These are phyloP conservation scores for Plasmodium vivax DNA, from an alignment of 169 alveolate genomes.

Conservation along the genomic window DNA sequence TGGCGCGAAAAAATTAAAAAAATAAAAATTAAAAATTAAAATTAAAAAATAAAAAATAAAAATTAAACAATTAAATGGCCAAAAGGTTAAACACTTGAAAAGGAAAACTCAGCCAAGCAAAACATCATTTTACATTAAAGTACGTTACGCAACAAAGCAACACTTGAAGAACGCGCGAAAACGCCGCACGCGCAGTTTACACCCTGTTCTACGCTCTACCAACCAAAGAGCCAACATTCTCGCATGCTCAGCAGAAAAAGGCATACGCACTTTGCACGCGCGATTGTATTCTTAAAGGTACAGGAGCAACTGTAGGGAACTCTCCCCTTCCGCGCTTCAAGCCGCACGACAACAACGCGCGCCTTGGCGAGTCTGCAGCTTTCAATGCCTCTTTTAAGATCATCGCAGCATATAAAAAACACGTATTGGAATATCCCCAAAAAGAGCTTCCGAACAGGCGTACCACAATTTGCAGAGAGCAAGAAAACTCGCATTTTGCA, in stretches of 20 bases:
- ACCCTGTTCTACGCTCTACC: background rate
- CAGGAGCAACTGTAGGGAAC: background rate
- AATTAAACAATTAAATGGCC: too few species aligned
- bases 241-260: background rate
- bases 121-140: background rate
- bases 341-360: background rate
- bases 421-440: background rate
- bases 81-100: background rate
- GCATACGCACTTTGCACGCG: background rate
- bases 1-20: background rate
- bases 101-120: background rate
- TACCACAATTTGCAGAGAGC: background rate
- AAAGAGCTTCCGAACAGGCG: background rate
- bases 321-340: background rate
- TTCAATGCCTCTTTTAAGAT: slow-evolving; percentile 12
- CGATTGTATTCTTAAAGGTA: background rate
- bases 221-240: background rate
- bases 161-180: background rate
- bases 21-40: too few species aligned
- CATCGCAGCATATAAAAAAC: slow-evolving; percentile 2
- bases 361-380: background rate
- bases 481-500: background rate
- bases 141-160: background rate
- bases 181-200: background rate
- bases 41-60: too few species aligned